Percentiles rank a stretch among this genome's conserved stretches.
phyloP scores from a whole-genome alignment of 2,329 filamentous ascomycete species.

The Xylariomycetidae sp. region DNA sequence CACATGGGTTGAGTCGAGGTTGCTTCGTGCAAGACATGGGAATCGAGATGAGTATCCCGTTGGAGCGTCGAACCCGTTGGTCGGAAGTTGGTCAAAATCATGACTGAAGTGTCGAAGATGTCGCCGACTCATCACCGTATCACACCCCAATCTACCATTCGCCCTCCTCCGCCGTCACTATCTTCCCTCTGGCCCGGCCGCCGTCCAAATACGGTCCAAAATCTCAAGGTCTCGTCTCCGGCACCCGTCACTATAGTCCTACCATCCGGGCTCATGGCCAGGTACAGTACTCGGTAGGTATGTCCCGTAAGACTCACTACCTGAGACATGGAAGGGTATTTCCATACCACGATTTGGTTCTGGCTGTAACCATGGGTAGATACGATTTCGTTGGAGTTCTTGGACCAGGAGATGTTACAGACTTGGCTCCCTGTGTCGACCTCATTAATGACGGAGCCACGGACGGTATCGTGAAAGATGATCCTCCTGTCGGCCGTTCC shows the following conservation, averaged over 20 bases:
- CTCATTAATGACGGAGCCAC: constrained; percentile 76
- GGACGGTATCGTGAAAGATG: constrained; percentile 94
- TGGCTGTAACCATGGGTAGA: constrained; percentile 96
- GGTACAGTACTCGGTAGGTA: constrained; percentile 91
- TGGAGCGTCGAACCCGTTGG: too few relatives aligned
- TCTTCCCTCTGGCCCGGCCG: constrained; percentile 69
- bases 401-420: constrained; percentile 97
- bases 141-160: constrained; percentile 74
- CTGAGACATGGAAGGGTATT: constrained; percentile 97
- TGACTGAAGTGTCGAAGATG: background rate
- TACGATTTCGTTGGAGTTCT: constrained; percentile 96
- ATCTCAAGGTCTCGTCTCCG: constrained; percentile 90
- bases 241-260: constrained; percentile 92
- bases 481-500: constrained; percentile 94
- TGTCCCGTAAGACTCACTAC: constrained; percentile 93
- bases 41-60: too few relatives aligned
- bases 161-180: constrained; percentile 54
- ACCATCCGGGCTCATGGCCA: constrained; percentile 96
- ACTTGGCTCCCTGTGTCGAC: constrained; percentile 97
- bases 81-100: background rate
- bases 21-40: constrained; percentile 7
- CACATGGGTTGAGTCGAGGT: constrained; percentile 12
- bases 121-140: too few relatives aligned
- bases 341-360: constrained; percentile 99
- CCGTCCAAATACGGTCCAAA: constrained; percentile 94